These are phyloP conservation scores for Trebouxiophyceae sp. DNA, from an alignment of 163 green algal species.

Conservation along the genomic window DNA sequence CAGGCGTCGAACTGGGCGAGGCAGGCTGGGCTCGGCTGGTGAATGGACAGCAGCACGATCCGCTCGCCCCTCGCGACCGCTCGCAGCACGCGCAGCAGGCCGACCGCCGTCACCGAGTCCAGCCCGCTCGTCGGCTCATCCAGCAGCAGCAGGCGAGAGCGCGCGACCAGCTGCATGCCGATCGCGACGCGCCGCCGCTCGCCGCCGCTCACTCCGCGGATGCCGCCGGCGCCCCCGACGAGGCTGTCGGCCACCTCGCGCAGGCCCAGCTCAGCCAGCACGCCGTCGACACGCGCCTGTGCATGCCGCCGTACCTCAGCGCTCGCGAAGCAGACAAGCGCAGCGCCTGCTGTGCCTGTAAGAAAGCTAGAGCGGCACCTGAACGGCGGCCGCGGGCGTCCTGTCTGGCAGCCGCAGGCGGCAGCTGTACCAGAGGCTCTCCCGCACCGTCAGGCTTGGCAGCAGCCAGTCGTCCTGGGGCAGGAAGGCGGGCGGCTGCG, in stretches of 20 bases:
- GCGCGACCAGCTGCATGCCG: conserved; percentile 87
- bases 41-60: conserved; percentile 16
- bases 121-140: conserved; percentile 41
- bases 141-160: not conserved
- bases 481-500: too few relatives aligned
- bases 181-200: conserved; percentile 49
- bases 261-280: conserved; percentile 78
- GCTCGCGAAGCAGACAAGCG: too few relatives aligned
- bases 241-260: conserved; percentile 69
- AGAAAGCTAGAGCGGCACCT: too few relatives aligned
- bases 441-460: too few relatives aligned
- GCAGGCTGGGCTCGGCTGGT: conserved; percentile 49
- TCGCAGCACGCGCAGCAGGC: conserved; percentile 67
- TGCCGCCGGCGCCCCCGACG: conserved; percentile 47
- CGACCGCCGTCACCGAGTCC: conserved; percentile 79
- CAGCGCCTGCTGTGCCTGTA: too few relatives aligned
- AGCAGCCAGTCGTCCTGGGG: too few relatives aligned
- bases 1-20: conserved; percentile 83
- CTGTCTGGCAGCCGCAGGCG: too few relatives aligned
- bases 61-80: conserved; percentile 3
- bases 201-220: conserved; percentile 3
- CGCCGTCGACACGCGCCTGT: conserved; percentile 64
- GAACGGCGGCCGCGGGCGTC: too few relatives aligned
- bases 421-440: too few relatives aligned
- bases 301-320: too few relatives aligned